Evolutionary conservation across 352 stramenopile species (phyloP).

Genomic region (Pythium guiyangense): DNA sequence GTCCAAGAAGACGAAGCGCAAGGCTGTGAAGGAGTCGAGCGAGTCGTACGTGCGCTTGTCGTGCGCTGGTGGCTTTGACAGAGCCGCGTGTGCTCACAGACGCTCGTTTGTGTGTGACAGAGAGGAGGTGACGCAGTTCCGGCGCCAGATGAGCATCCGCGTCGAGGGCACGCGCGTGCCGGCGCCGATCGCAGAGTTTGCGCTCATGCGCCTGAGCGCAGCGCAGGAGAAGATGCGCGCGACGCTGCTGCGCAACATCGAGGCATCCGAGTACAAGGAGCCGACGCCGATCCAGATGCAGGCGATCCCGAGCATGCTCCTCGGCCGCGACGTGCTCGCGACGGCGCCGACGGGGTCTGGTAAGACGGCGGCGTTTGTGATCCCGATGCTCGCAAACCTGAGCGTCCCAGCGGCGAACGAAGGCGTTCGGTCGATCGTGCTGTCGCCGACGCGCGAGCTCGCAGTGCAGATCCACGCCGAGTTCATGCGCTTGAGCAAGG

Average conservation of each 20-base stretch:
- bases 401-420: constrained; percentile 30
- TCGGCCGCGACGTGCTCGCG: constrained; percentile 92
- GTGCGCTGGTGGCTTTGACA: not conserved
- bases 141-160: constrained; percentile 77
- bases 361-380: constrained; percentile 98
- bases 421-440: constrained; percentile 90
- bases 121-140: constrained; percentile 56
- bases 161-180: constrained; percentile 63
- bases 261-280: constrained; percentile 95
- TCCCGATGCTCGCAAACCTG: constrained; percentile 91
- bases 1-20: constrained; percentile 20
- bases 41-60: constrained; percentile 13
- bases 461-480: constrained; percentile 96
- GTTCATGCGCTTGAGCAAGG: constrained; percentile 87
- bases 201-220: constrained; percentile 52
- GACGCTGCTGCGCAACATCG: constrained; percentile 78
- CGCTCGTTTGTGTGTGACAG: constrained; percentile 14
- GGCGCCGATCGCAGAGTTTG: constrained; percentile 72
- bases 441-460: constrained; percentile 97
- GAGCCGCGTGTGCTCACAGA: too few relatives aligned
- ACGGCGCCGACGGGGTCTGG: constrained; percentile 96
- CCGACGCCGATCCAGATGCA: constrained; percentile 99
- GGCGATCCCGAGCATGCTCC: constrained; percentile 87
- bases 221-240: constrained; percentile 45
- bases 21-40: constrained; percentile 15